A percentile compares a stretch with the other conserved stretches of the same genome.
phyloP scores from a whole-genome alignment of 176 grass and related monocot species.

The Avena eriantha region DNA sequence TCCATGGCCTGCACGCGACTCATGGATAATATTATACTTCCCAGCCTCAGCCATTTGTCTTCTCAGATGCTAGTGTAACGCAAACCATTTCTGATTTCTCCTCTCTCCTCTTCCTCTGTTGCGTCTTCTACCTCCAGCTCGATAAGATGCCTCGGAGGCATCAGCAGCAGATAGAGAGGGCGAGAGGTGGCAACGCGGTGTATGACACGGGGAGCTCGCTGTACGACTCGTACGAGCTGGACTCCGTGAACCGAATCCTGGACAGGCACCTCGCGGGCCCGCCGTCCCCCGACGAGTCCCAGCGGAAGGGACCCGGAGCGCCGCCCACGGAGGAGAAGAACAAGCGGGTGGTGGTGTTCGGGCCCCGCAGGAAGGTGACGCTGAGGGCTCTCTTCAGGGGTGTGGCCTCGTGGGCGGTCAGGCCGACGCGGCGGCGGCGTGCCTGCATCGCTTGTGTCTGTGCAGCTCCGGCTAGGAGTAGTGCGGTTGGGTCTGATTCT shows the following conservation, averaged over 20 bases:
- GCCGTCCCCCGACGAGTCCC: slow-evolving; percentile 21
- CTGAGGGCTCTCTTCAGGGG: slow-evolving; percentile 45
- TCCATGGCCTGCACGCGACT: slow-evolving; percentile 21
- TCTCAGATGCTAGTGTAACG: not conserved
- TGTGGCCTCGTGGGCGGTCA: slow-evolving; percentile 34
- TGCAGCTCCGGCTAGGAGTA: not conserved
- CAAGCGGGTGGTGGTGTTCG: not conserved
- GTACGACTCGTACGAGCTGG: slow-evolving; percentile 79
- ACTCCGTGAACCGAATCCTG: slow-evolving; percentile 58
- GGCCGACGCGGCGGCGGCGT: slow-evolving; percentile 28
- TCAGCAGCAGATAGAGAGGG: not conserved
- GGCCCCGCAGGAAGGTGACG: slow-evolving; percentile 45
- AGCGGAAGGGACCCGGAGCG: not conserved
- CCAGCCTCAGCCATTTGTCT: not conserved
- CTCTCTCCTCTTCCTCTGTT: not conserved
- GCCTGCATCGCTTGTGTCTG: slow-evolving; percentile 28
- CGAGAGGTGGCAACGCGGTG: not conserved
- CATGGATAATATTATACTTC: not conserved
- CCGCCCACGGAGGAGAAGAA: not conserved
- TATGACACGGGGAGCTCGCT: slow-evolving; percentile 82
- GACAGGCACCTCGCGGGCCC: slow-evolving; percentile 46
- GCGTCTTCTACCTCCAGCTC: slow-evolving; percentile 32
- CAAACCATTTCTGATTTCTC: not conserved
- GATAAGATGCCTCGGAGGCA: slow-evolving; percentile 31
- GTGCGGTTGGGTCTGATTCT: slow-evolving; percentile 21